Evolutionary conservation across 805 yeast genomes (phyloP).

Genomic region (Wickerhamiella qilinensis): DNA sequence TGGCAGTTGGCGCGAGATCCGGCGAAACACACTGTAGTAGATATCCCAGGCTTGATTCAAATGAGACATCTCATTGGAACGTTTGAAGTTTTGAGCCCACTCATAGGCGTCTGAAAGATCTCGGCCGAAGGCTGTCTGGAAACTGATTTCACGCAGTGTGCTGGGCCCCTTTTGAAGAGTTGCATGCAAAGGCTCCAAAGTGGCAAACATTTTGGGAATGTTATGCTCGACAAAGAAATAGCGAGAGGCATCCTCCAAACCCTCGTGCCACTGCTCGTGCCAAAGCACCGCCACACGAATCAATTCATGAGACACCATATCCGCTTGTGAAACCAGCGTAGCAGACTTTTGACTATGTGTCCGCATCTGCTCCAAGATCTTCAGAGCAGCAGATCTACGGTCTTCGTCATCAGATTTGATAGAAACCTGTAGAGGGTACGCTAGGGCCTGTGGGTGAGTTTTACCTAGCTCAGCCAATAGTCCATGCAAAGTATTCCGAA

Average conservation of each 20-base stretch:
- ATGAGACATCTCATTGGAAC: constrained; percentile 74
- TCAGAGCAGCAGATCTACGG: constrained; percentile 79
- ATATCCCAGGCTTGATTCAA: constrained; percentile 97
- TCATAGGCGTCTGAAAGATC: constrained; percentile 86
- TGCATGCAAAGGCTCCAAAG: constrained; percentile 75
- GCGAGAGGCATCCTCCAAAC: constrained; percentile 89
- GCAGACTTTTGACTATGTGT: constrained; percentile 48
- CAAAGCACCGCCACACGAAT: constrained; percentile 90
- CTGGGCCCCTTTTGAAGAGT: constrained; percentile 74
- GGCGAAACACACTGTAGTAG: constrained; percentile 81
- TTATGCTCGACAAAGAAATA: constrained; percentile 88
- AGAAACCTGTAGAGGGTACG: constrained; percentile 90
- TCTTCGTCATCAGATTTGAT: constrained; percentile 82
- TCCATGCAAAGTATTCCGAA: constrained; percentile 63
- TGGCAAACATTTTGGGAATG: constrained; percentile 85
- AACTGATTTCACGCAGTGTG: constrained; percentile 82
- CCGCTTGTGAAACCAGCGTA: constrained; percentile 75
- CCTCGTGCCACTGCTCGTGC: constrained; percentile 98
- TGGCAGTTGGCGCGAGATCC: constrained; percentile 78
- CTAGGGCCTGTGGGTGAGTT: constrained; percentile 93
- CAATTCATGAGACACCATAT: constrained; percentile 80
- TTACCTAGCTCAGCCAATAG: constrained; percentile 76
- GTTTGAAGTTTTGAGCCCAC: constrained; percentile 75
- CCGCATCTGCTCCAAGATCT: constrained; percentile 84
- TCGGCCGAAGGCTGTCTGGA: constrained; percentile 83